phyloP scores from a whole-genome alignment of 768 basidiomycete species.

The Mycena olivaceomarginata region DNA sequence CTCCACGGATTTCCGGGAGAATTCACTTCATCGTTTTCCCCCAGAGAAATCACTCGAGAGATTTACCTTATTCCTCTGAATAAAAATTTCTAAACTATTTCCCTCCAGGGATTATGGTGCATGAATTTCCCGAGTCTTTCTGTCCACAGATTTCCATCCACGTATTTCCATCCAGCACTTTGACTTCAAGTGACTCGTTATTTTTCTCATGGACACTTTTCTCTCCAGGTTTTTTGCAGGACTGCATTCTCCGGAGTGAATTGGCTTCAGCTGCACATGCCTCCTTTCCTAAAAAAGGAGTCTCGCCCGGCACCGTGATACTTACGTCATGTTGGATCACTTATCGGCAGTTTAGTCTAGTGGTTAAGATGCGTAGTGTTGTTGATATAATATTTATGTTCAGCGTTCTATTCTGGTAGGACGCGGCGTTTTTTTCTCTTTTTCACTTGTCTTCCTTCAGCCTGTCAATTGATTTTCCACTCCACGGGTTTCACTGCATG shows the following conservation, averaged over 20 bases:
- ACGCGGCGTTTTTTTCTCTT: no score
- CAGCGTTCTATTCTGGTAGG: no score
- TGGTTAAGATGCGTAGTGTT: no score
- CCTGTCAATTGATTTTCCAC: no score
- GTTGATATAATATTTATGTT: no score
- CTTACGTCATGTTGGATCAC: no score
- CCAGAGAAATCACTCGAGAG: background rate
- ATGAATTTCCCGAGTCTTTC: background rate
- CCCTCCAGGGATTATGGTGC: background rate
- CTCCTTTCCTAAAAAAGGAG: no score
- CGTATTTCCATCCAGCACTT: background rate
- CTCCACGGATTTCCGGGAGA: background rate
- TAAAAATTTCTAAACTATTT: background rate
- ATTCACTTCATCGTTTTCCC: background rate
- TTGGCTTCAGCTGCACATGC: background rate
- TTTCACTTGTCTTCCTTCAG: no score
- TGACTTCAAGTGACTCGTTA: background rate
- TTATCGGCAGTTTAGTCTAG: no score
- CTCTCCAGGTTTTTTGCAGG: background rate
- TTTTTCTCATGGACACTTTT: background rate
- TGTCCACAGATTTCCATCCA: background rate
- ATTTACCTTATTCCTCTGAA: background rate
- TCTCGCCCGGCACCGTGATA: no score
- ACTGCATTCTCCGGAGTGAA: conserved; percentile 1
- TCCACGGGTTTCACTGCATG: no score